These are phyloP conservation scores for Cudoniella acicularis DNA, from an alignment of 495 filamentous ascomycete species.

Conservation along the genomic window DNA sequence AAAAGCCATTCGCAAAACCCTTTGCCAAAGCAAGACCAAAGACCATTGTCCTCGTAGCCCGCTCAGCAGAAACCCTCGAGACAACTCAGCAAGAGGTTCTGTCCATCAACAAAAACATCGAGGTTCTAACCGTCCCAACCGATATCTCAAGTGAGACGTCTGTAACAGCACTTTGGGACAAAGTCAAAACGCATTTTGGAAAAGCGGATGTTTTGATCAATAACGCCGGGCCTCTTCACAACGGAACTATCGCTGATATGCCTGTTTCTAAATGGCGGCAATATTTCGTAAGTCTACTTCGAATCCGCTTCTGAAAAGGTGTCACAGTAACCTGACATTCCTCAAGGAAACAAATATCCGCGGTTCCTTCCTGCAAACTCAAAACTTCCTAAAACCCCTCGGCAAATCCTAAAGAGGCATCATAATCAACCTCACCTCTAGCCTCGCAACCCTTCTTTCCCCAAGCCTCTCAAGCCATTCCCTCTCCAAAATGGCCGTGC, in stretches of 20 bases:
- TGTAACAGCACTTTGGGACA: conserved; percentile 32
- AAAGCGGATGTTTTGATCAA: conserved; percentile 43
- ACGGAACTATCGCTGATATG: conserved; percentile 20
- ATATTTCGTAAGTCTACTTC: conserved; percentile 25
- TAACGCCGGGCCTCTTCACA: conserved; percentile 35
- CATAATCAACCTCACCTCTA: conserved; percentile 39
- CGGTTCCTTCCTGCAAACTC: conserved; percentile 36
- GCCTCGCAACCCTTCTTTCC: conserved; percentile 24
- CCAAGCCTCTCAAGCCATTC: conserved; percentile 36
- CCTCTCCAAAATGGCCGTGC: conserved; percentile 26
- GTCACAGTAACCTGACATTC: too few species aligned
- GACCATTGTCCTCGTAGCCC: conserved; percentile 39
- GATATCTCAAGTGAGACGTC: conserved; percentile 31
- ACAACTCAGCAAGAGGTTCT: conserved; percentile 28
- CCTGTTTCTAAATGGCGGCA: conserved; percentile 30
- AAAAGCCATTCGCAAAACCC: conserved; percentile 36
- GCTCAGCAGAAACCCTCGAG: conserved; percentile 32
- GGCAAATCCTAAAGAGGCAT: conserved; percentile 26
- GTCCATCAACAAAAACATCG: conserved; percentile 26
- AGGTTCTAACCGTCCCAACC: conserved; percentile 28
- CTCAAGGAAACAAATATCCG: conserved; percentile 44
- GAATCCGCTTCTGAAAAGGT: too few species aligned
- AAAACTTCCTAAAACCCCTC: conserved; percentile 33
- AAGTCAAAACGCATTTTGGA: conserved; percentile 34
- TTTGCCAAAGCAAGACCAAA: conserved; percentile 39